Conservation (phyloP, 2,329 filamentous ascomycete species). For the Penicillium sp. region DNA sequence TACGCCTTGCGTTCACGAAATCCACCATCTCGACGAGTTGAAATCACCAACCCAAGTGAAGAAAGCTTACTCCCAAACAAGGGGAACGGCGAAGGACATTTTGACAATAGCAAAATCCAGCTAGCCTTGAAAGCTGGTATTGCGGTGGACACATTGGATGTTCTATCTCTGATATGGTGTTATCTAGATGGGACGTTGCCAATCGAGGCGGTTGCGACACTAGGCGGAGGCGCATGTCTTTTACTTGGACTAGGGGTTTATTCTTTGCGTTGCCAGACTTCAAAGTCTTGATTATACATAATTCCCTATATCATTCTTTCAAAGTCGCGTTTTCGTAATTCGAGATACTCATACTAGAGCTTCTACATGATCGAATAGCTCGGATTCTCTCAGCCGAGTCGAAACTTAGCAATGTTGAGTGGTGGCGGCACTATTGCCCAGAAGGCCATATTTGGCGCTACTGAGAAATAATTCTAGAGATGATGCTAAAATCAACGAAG, state of each 20-base stretch:
- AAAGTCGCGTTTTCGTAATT: no score
- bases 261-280: conserved; percentile 19
- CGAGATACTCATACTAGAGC: no score
- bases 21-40: neutral
- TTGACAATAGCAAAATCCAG: neutral
- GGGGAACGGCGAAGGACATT: neutral
- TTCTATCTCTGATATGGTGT: neutral
- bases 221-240: neutral
- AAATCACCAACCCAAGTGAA: neutral
- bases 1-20: neutral
- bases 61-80: neutral
- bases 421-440: no score
- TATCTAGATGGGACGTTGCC: conserved; percentile 1
- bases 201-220: neutral
- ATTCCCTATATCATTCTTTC: no score
- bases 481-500: no score
- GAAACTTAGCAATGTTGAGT: no score
- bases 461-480: no score
- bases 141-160: neutral
- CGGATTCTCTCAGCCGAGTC: no score
- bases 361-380: no score
- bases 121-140: neutral
- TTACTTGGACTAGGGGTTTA: neutral
- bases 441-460: no score
- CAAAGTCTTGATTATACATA: no score